A percentile compares a stretch with the other conserved stretches of the same genome.
phyloP scores from a whole-genome alignment of 2,329 filamentous ascomycete species.

The Huntiella bhutanensis region DNA sequence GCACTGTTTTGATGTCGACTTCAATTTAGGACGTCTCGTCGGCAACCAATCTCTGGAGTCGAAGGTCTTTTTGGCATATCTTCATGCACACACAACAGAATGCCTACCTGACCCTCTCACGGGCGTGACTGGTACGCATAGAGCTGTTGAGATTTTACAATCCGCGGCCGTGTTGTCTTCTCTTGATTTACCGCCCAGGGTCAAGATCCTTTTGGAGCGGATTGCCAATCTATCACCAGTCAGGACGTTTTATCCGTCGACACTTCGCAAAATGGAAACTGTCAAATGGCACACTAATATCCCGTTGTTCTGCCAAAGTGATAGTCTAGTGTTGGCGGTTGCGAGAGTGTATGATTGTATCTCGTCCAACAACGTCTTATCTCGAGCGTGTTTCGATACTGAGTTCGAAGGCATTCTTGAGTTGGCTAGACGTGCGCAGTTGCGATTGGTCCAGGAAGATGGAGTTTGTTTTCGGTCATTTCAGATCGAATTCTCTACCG shows the following conservation, averaged over 20 bases:
- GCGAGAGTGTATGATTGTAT: too few relatives aligned
- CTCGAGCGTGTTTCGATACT: too few relatives aligned
- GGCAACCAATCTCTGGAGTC: slow-evolving; percentile 33
- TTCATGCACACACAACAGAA: slow-evolving; percentile 36
- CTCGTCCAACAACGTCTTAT: too few relatives aligned
- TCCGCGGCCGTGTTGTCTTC: slow-evolving; percentile 32
- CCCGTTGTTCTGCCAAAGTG: slow-evolving; percentile 26
- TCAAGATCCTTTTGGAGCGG: slow-evolving; percentile 18
- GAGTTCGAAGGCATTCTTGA: too few relatives aligned
- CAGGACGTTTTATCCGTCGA: slow-evolving; percentile 25
- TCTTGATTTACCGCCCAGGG: slow-evolving; percentile 19
- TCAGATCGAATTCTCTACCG: too few relatives aligned
- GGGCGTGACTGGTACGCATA: slow-evolving; percentile 31
- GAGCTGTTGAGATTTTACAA: slow-evolving; percentile 28
- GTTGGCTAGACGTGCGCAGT: too few relatives aligned
- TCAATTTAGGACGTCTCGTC: slow-evolving; percentile 27
- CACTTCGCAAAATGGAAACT: slow-evolving; percentile 26
- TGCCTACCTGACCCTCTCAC: slow-evolving; percentile 31
- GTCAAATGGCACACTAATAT: slow-evolving; percentile 24
- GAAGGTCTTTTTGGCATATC: slow-evolving; percentile 29
- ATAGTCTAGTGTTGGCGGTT: slow-evolving; percentile 1
- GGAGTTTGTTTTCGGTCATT: too few relatives aligned
- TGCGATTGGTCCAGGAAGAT: too few relatives aligned
- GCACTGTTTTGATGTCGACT: slow-evolving; percentile 31
- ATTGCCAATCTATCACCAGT: slow-evolving; percentile 25